Base-by-base conservation (phyloP, 2,329 filamentous ascomycete species). In the Pezicula radicicola region DNA sequence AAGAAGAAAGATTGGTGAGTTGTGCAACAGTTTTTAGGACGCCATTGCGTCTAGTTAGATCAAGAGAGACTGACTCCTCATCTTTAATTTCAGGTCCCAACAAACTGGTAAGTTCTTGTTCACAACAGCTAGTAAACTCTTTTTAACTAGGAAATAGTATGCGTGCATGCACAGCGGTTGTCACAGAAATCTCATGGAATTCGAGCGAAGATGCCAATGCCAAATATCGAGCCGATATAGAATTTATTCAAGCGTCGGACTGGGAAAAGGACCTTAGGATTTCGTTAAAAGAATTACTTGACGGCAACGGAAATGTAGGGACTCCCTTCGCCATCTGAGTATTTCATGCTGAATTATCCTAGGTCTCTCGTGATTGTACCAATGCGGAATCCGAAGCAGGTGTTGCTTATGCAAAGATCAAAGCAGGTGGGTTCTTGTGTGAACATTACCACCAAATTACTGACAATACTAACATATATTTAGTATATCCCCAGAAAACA, bases 371-470 rank as follows among this genome's bases (percentile, higher is more conserved):
- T 50, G 48, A 59, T 43, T 48, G 55, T 49, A 44, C 35, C 12
- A 51, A 54, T 21, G 50, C 55, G 3, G 60, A 66, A 15, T 49
- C 59, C 3, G 65, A 69, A 10, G 71, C 72, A 13, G 72, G 71
- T 2, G 63, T 79, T 30, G 75, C 76, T 2, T 77, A 73, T 57
- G 71, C 75, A 4, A 81, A 80, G 54, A 74, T 81, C 37, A 72
- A 71, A 48, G 71, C 76, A 1, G 75, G 53, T 54, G 18, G 13
- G 37, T 10, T 40, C 28, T 30, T 2, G 15, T 40, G 39, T 46
- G 30, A 30, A 30, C 37, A 28, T 43, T 9, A 1, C 12, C 10
- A 1, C 12, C 4, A 12, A 13, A 15, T 16, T 79, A 1, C 79
- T 76, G 48, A 72, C 73, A 4, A 61, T 61, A 6, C 35, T 56